Percentiles rank a stretch among this genome's conserved stretches.
Conservation (phyloP, 768 basidiomycete genomes). For the Cyclocybe cylindracea region DNA sequence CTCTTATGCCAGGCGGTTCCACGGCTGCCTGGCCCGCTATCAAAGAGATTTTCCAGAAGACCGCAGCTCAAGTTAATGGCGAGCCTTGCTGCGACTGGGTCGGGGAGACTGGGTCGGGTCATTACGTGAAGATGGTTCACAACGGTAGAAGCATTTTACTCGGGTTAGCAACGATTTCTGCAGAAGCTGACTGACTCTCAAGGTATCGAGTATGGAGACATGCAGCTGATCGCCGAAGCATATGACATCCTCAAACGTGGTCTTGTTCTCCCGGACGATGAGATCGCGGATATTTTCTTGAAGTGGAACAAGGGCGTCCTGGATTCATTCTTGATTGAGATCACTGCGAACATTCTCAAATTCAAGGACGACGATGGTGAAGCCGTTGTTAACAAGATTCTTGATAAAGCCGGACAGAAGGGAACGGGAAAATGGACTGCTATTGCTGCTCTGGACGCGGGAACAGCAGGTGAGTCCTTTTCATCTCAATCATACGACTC, state of each 20-base stretch:
- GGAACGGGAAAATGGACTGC: constrained; percentile 99
- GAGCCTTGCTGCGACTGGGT: constrained; percentile 99
- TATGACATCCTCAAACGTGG: constrained; percentile 99
- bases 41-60: constrained; percentile 98
- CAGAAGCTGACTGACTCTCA: constrained; percentile 9
- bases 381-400: constrained; percentile 90
- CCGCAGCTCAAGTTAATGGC: constrained; percentile 91
- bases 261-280: constrained; percentile 79
- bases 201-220: constrained; percentile 99
- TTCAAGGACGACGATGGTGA: constrained; percentile 96
- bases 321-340: constrained; percentile 99
- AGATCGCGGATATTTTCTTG: constrained; percentile 93
- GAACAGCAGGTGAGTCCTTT: constrained; percentile 65
- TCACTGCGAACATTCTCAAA: constrained; percentile 94
- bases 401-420: constrained; percentile 97
- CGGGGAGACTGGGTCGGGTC: constrained; percentile 91
- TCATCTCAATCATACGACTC: constrained; percentile 5
- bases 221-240: constrained; percentile 98
- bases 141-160: constrained; percentile 56
- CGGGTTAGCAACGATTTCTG: constrained; percentile 5
- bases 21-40: constrained; percentile 93
- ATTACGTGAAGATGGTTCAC: constrained; percentile 99
- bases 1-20: constrained; percentile 98
- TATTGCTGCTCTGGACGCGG: constrained; percentile 92
- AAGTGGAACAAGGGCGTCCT: constrained; percentile 99